A percentile compares a stretch with the other conserved stretches of the same genome.
These are phyloP conservation scores for Funneliformis geosporum DNA, from an alignment of 192 early-diverging fungal species.

Conservation along the genomic window DNA sequence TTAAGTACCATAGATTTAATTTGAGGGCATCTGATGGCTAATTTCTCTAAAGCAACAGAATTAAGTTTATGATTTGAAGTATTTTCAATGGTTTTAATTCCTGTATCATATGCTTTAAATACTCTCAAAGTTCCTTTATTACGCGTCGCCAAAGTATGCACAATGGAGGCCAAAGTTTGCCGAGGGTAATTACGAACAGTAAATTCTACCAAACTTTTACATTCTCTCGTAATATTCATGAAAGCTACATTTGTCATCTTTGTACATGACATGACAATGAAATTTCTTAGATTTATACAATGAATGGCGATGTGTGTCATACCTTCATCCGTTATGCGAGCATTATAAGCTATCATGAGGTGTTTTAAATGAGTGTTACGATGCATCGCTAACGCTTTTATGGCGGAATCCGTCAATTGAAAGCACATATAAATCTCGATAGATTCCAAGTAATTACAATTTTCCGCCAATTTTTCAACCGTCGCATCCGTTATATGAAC, in stretches of 20 bases:
- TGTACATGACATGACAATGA: neutral
- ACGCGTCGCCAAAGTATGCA: conserved; percentile 10
- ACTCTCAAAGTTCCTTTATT: conserved; percentile 19
- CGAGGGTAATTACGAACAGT: conserved; percentile 1
- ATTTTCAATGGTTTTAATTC: neutral
- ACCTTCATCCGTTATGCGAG: neutral
- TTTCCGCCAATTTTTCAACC: neutral
- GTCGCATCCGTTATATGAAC: neutral
- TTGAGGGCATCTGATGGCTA: neutral
- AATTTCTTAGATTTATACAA: conserved; percentile 9
- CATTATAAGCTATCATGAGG: conserved; percentile 24
- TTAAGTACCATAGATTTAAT: conserved; percentile 9
- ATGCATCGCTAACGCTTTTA: neutral
- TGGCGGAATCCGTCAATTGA: neutral
- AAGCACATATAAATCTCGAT: conserved; percentile 18
- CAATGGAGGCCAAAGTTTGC: conserved; percentile 10
- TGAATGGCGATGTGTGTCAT: neutral
- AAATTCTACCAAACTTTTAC: conserved; percentile 7
- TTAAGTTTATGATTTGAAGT: neutral
- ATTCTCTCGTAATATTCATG: neutral
- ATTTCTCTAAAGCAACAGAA: neutral
- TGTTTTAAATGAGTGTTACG: conserved; percentile 8
- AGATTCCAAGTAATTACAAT: conserved; percentile 14
- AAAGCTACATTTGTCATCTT: neutral
- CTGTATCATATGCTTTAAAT: conserved; percentile 17